Percentiles rank a stretch among this genome's conserved stretches.
These are phyloP conservation scores for Lasiosphaeria ovina DNA, from an alignment of 495 filamentous ascomycete genomes.

Conservation along the genomic window DNA sequence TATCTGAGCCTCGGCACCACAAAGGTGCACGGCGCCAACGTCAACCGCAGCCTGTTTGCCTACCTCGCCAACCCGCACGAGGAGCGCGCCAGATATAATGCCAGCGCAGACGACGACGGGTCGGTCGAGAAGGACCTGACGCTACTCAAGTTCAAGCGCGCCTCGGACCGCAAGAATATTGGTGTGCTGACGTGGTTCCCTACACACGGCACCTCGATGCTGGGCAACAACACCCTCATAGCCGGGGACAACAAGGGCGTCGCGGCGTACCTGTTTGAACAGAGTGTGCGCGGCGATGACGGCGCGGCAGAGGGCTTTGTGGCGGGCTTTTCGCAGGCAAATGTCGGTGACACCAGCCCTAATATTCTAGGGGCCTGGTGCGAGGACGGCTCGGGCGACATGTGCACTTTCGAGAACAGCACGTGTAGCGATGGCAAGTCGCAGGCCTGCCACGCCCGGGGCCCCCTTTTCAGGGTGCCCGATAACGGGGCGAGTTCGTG, in stretches of 20 bases:
- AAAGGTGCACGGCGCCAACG: conserved; percentile 77
- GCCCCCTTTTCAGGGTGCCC: conserved; percentile 70
- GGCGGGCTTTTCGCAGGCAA: conserved; percentile 92
- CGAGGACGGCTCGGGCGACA: conserved; percentile 68
- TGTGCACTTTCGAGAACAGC: conserved; percentile 72
- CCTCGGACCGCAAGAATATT: conserved; percentile 67
- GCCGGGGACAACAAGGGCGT: conserved; percentile 97
- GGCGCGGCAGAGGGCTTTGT: conserved; percentile 70
- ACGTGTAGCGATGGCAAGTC: conserved; percentile 71
- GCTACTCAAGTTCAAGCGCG: conserved; percentile 73
- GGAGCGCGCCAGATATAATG: conserved; percentile 71
- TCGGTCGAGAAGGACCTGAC: conserved; percentile 88
- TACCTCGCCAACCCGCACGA: conserved; percentile 85
- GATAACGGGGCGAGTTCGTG: conserved; percentile 76
- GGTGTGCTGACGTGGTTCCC: conserved; percentile 91
- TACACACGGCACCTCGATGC: conserved; percentile 88
- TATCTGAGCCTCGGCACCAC: conserved; percentile 70
- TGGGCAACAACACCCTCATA: conserved; percentile 89
- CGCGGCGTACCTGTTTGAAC: conserved; percentile 82
- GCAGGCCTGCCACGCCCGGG: conserved; percentile 79
- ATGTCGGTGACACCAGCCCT: conserved; percentile 88
- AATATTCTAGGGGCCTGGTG: conserved; percentile 85
- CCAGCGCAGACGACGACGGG: conserved; percentile 53
- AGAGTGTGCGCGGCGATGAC: conserved; percentile 53
- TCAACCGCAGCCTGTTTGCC: conserved; percentile 85